phyloP scores from a whole-genome alignment of 257 asterid genomes.

The Marsdenia floribunda region DNA sequence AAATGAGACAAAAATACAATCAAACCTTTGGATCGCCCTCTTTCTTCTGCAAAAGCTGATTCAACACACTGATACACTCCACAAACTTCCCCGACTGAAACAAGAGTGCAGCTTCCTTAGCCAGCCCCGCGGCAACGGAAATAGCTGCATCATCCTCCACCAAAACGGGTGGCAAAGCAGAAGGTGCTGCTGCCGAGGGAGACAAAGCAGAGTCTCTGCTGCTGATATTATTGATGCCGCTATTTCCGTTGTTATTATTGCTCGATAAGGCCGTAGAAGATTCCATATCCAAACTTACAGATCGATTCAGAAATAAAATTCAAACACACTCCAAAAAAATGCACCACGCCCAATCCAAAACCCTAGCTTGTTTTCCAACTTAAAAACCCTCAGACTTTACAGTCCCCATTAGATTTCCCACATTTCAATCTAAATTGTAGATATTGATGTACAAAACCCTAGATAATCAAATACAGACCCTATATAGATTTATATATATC shows the following conservation, averaged over 20 bases:
- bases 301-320: constrained; percentile 27
- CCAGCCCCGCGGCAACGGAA: constrained; percentile 59
- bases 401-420: constrained; percentile 26
- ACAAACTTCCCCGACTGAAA: constrained; percentile 70
- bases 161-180: constrained; percentile 24
- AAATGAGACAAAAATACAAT: neutral
- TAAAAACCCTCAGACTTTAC: constrained; percentile 30
- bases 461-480: constrained; percentile 22
- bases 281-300: constrained; percentile 54
- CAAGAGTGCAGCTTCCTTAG: constrained; percentile 70
- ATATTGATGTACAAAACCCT: constrained; percentile 48
- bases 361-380: constrained; percentile 24
- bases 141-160: constrained; percentile 55
- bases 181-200: constrained; percentile 15
- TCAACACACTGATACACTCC: constrained; percentile 60
- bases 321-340: neutral
- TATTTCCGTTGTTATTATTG: constrained; percentile 14
- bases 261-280: constrained; percentile 27
- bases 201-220: constrained; percentile 25
- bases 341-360: constrained; percentile 18
- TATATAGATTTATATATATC: constrained; percentile 9
- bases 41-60: constrained; percentile 58
- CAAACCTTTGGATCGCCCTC: constrained; percentile 75
- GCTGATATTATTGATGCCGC: constrained; percentile 20
- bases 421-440: constrained; percentile 43